Evolutionary conservation across 148 eudicot genomes (phyloP), one percentile per base, ranked within the genome.

Genomic region (Salicornia ramosissima): DNA sequence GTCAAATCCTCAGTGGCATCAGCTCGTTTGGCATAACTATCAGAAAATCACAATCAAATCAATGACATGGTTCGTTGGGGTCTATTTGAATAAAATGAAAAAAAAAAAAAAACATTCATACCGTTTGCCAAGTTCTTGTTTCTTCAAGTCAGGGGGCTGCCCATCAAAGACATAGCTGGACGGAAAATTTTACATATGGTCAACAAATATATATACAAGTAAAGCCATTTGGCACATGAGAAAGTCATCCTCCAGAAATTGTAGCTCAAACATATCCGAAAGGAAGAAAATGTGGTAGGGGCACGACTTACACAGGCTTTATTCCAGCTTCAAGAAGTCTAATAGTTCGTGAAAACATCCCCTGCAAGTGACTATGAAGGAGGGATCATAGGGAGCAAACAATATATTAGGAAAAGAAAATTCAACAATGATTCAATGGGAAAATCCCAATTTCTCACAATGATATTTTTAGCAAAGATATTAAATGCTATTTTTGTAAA

Each of bases 81-180:
- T 68, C 14, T n/a, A 15, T 54, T n/a, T 26, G 50, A 68, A 22
- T 62, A 12, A 47, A 45, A 71, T 46, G 5, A 36, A 8, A 36
- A 3, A 36, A 3, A 36, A 36, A 40, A 28, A 51, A 55, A 65
- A 45, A 60, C 11, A 47, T 2, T 68, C 25, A 68, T 87, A 94
- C 99, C 99, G 91, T 76, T 91, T 91, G 24, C 97, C 97, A 85
- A 94, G 91, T 85, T 94, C 99, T 85, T 94, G 91, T 67, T 87
- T 89, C 88, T 94, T 94, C 84, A 94, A 77, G 64, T 89, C 97
- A 40, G 99, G 99, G 60, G 99, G 99, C 77, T 85, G 68, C 24
- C 99, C 99, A 76, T 94, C 99, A 68, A 94, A 94, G 42, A 94
- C 99, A 71, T 94, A 94, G 21, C 99, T 94, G 81, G 39, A 67